Percentiles rank a stretch among this genome's conserved stretches.
These are phyloP conservation scores for Penicillium samsonianum DNA, from an alignment of 495 filamentous ascomycete genomes.

Conservation along the genomic window DNA sequence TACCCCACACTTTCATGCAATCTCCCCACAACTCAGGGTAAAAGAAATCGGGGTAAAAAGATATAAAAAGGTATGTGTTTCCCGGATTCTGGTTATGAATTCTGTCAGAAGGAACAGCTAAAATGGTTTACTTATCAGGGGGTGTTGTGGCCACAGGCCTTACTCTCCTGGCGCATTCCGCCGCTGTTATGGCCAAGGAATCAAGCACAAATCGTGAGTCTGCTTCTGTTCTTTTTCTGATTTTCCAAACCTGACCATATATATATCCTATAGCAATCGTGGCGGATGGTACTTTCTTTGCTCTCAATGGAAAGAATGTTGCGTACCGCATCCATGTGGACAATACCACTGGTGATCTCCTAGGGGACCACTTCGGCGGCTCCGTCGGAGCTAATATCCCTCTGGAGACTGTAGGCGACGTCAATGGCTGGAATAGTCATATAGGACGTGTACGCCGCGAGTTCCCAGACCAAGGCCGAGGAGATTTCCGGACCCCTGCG, in stretches of 20 bases:
- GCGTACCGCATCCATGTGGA: conserved; percentile 59
- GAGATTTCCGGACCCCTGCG: conserved; percentile 56
- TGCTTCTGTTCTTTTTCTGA: neutral
- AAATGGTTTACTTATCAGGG: conserved; percentile 11
- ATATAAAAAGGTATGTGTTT: conserved; percentile 3
- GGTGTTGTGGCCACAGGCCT: conserved; percentile 9
- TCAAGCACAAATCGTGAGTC: conserved; percentile 10
- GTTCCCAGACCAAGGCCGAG: conserved; percentile 56
- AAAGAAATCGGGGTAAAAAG: neutral
- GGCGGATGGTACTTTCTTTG: conserved; percentile 48
- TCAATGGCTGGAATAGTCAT: conserved; percentile 50
- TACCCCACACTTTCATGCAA: neutral
- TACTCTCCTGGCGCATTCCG: conserved; percentile 3
- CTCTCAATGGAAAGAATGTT: conserved; percentile 49
- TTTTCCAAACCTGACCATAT: neutral
- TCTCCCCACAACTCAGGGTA: neutral
- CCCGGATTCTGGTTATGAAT: neutral
- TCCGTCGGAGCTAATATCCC: conserved; percentile 39
- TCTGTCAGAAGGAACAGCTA: neutral
- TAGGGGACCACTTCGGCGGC: conserved; percentile 54
- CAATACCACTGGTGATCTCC: conserved; percentile 47
- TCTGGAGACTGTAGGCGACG: conserved; percentile 36
- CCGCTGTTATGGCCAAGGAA: conserved; percentile 2
- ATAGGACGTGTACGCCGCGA: conserved; percentile 50
- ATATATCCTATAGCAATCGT: conserved; percentile 38